Base-by-base conservation (phyloP, 2,329 filamentous ascomycete species). In the Penicillium sp. region DNA sequence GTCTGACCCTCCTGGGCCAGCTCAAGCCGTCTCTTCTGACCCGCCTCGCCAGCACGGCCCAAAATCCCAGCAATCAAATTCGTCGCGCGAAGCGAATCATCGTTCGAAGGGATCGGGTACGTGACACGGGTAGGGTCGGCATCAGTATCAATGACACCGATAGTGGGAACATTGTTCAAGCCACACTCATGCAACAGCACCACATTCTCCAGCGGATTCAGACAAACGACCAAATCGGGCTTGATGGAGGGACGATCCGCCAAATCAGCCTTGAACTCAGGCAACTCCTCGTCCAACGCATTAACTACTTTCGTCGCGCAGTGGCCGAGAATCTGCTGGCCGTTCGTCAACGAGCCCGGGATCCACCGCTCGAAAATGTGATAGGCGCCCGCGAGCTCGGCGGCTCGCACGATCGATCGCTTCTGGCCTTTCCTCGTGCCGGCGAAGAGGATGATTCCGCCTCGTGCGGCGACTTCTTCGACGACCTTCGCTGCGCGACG, bases 81-180 rank as follows among this genome's bases (percentile, higher is more conserved):
- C 46, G 92, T 83, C 61, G 88, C 87, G 56, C 94, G 88, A 63
- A 96, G 75, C 84, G 92, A 96, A 81, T 99, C 94, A 70, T 99
- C 94, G 73, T 99, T 99, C 47, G 91, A 91, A 2, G 94, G 94
- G 64, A 99, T 97, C 13, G 90, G 90, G 71, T 99, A 99, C 3
- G 94, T 97, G 47, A 97, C 92, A 85, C 90, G 93, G 0, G 91
- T 91, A 0, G 94, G 91, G 74, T 97, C 90, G 2, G 87, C 88
- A 73, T 99, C 90, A 1, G 94, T 97, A 74, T 99, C 94, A 63
- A 97, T 89, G 54, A 99, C 82, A 43, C 93, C 94, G 67, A 99
- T 94, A 0, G 94, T 97, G 1, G 94, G 94, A 53, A 99, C 90
- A 68, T 88, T 90, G 71, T 91, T 88, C 54, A 92, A 72, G 0